Evolutionary conservation across 169 alveolate genomes (phyloP), one percentile per base, ranked within the genome.

Genomic region (Eimeria maxima): DNA sequence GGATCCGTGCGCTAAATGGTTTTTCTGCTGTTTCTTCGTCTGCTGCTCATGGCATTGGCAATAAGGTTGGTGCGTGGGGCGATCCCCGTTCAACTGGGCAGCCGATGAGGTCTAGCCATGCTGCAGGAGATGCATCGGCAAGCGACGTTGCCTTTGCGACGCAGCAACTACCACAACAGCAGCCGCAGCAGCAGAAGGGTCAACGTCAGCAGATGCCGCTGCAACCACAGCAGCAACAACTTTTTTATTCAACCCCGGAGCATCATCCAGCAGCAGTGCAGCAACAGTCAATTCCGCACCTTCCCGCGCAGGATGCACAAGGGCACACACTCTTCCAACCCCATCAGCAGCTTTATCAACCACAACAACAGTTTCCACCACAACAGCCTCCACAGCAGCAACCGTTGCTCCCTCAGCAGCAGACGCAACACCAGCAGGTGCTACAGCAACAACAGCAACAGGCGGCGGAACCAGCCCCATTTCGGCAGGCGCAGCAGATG

Each of bases 381-480:
- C 69, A 83, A 24, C 73, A 44, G 91, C 47, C 38, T 22, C 38
- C 53, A 29, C 91, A 55, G 80, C 93, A 57, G 60, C 81, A 86
- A 67, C 57, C 33, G 3, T 18, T 65, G 84, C 80, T 13, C 13
- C 71, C 81, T 27, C 80, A 87, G 94, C 94, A 24, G 94, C 94
- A 42, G 45, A 4, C 29, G 42, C 93, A 60, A 65, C 65, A 45
- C 65, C 80, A 42, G 7, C 22, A 38, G 18, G 14, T 55, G 10
- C 65, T 38, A 45, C 93, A 86, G 80, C 93, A 86, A 53, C 81
- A 86, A 38, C 93, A 60, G 80, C 80, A 60, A 22, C 47, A 11
- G 24, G 81, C 42, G 60, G 45, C 20, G 93, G 73, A 33, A 65
- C 93, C 38, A 14, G 90, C 71, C 27, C 74, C 73, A 47, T 20